These are phyloP conservation scores for Arachnomyces sp. DNA, from an alignment of 2,329 filamentous ascomycete genomes.

Conservation along the genomic window DNA sequence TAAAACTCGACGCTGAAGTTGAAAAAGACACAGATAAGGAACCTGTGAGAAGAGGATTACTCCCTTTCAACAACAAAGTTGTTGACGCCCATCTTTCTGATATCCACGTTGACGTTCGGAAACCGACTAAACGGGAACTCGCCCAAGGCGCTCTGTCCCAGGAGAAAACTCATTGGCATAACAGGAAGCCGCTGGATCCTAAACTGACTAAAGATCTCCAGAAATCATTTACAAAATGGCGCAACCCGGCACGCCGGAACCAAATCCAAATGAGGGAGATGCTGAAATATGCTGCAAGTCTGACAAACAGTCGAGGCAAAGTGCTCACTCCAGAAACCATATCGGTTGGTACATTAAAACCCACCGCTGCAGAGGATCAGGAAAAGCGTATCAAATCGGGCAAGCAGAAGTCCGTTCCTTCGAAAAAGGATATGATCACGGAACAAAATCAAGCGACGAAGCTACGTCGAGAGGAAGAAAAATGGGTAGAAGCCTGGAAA, in stretches of 20 bases:
- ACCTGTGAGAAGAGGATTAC: constrained; percentile 9
- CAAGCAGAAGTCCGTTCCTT: constrained; percentile 10
- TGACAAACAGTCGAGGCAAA: constrained; percentile 59
- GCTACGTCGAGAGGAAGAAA: constrained; percentile 8
- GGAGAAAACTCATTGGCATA: constrained; percentile 29
- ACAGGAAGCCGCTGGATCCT: constrained; percentile 21
- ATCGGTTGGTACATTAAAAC: constrained; percentile 32
- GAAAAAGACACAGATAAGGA: constrained; percentile 11
- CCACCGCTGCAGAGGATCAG: constrained; percentile 19
- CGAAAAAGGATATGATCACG: constrained; percentile 13
- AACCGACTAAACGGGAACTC: background rate
- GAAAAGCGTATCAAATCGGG: constrained; percentile 24
- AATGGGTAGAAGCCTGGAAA: constrained; percentile 13
- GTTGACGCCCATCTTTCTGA: constrained; percentile 21
- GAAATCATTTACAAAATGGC: constrained; percentile 21
- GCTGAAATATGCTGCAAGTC: constrained; percentile 59
- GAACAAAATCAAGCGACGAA: constrained; percentile 4
- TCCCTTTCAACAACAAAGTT: constrained; percentile 21
- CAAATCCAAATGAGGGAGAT: constrained; percentile 63
- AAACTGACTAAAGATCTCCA: constrained; percentile 13
- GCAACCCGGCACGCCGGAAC: constrained; percentile 42
- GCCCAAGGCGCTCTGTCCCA: constrained; percentile 10
- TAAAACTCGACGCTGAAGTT: background rate
- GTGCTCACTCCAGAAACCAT: constrained; percentile 58
- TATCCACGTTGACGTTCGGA: constrained; percentile 16